Conservation (phyloP, 2,329 filamentous ascomycete genomes). For the Sporothrix dimorphospora region DNA sequence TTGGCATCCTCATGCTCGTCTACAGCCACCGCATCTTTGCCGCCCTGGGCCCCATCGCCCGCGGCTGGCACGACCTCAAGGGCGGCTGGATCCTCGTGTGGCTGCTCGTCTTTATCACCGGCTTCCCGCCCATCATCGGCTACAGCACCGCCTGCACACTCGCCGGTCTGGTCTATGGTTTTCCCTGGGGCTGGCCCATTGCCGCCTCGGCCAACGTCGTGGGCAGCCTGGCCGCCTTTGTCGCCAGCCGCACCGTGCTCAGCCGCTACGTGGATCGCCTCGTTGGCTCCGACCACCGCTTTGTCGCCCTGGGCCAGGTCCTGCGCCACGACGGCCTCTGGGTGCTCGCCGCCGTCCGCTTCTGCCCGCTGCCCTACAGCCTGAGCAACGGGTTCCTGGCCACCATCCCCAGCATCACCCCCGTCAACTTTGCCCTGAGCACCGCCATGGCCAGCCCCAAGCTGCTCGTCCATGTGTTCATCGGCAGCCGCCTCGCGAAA, state of each 20-base stretch:
- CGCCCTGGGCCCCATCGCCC: conserved; percentile 71
- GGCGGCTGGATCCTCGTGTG: conserved; percentile 79
- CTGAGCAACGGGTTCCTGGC: conserved; percentile 92
- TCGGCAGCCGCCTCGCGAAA: conserved; percentile 79
- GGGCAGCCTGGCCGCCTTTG: conserved; percentile 78
- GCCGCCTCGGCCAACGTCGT: conserved; percentile 76
- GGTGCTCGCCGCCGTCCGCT: conserved; percentile 85
- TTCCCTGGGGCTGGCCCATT: conserved; percentile 75
- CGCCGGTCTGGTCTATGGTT: conserved; percentile 59
- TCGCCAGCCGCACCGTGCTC: conserved; percentile 78
- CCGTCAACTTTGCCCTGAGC: conserved; percentile 74
- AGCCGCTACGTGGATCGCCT: conserved; percentile 77
- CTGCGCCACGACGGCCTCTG: conserved; percentile 88
- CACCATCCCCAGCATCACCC: conserved; percentile 86
- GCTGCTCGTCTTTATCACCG: conserved; percentile 72
- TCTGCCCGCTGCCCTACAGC: conserved; percentile 91
- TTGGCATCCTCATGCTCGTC: conserved; percentile 70
- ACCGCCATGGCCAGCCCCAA: conserved; percentile 85
- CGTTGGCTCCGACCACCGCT: conserved; percentile 81
- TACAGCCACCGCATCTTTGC: conserved; percentile 82
- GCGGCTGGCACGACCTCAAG: conserved; percentile 73
- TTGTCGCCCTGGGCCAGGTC: conserved; percentile 84
- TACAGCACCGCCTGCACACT: conserved; percentile 73
- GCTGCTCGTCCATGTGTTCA: conserved; percentile 87
- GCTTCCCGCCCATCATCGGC: conserved; percentile 85